Percentiles rank a stretch among this genome's conserved stretches.
phyloP scores from a whole-genome alignment of 306 rosid genomes.

The Cicer cuneatum region DNA sequence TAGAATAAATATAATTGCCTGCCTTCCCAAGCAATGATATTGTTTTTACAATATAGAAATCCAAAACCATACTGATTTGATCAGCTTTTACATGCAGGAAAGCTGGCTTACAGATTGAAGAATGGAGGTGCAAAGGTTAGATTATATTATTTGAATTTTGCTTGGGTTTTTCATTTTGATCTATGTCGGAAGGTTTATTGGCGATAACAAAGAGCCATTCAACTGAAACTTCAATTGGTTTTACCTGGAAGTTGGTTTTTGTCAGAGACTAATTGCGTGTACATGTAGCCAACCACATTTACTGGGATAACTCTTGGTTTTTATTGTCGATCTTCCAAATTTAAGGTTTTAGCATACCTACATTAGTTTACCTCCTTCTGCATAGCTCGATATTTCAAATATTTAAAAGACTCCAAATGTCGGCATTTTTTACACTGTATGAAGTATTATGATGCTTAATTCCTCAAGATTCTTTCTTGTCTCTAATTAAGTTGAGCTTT shows the following conservation, averaged over 20 bases:
- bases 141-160: conserved; percentile 37
- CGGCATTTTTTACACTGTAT: background rate
- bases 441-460: conserved; percentile 1
- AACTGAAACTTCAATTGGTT: conserved; percentile 11
- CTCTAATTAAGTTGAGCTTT: conserved; percentile 5
- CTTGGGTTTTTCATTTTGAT: conserved; percentile 33
- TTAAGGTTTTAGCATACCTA: conserved; percentile 19
- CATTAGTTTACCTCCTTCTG: background rate
- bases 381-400: background rate
- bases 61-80: conserved; percentile 46
- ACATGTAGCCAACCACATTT: background rate
- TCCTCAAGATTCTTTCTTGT: conserved; percentile 5
- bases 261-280: conserved; percentile 3
- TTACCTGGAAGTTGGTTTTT: conserved; percentile 2
- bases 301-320: background rate
- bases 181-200: conserved; percentile 7
- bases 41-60: conserved; percentile 16
- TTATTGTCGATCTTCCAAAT: background rate
- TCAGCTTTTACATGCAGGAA: conserved; percentile 69
- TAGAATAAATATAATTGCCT: background rate
- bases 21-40: conserved; percentile 2
- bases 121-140: conserved; percentile 92
- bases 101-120: conserved; percentile 90
- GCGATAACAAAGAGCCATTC: background rate
- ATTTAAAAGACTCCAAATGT: conserved; percentile 15